Conservation (phyloP, 371 early-diverging fungal species). For the Smittium mucronatum region DNA sequence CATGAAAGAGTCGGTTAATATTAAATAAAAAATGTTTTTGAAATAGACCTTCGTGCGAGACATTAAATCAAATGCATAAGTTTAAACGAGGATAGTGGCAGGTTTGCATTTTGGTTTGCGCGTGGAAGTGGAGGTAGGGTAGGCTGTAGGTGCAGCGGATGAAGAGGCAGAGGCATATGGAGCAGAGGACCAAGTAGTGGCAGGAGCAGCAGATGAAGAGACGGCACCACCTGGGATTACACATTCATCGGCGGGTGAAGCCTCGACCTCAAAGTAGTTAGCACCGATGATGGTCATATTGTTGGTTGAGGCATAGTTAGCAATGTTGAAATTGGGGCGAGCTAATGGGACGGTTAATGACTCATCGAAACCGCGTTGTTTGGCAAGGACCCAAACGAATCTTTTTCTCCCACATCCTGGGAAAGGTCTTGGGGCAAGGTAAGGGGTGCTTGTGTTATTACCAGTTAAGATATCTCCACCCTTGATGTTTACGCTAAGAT, state of each 20-base stretch:
- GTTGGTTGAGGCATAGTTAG: background rate
- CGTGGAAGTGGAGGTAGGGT: too few species aligned
- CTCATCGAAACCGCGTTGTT: background rate
- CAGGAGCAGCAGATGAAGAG: slow-evolving; percentile 3
- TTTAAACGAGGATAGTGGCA: too few species aligned
- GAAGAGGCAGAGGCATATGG: too few species aligned
- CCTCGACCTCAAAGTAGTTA: slow-evolving; percentile 10
- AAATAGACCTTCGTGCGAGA: too few species aligned
- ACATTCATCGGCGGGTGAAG: slow-evolving; percentile 2
- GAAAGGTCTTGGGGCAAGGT: slow-evolving; percentile 10
- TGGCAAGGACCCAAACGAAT: too few species aligned
- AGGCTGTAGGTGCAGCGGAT: too few species aligned
- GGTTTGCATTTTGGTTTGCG: too few species aligned
- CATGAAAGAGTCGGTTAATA: too few species aligned
- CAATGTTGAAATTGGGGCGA: slow-evolving; percentile 8
- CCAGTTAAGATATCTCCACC: background rate
- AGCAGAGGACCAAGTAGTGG: too few species aligned
- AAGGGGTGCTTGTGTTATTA: slow-evolving; percentile 6
- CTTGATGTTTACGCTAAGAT: slow-evolving; percentile 6
- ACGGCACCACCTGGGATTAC: background rate
- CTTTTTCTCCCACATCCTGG: slow-evolving; percentile 10
- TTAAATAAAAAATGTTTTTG: too few species aligned
- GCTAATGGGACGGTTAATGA: background rate
- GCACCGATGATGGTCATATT: slow-evolving; percentile 4
- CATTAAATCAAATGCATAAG: too few species aligned